Base-by-base conservation (phyloP, 495 filamentous ascomycete species). In the Penicillium bialowiezense region DNA sequence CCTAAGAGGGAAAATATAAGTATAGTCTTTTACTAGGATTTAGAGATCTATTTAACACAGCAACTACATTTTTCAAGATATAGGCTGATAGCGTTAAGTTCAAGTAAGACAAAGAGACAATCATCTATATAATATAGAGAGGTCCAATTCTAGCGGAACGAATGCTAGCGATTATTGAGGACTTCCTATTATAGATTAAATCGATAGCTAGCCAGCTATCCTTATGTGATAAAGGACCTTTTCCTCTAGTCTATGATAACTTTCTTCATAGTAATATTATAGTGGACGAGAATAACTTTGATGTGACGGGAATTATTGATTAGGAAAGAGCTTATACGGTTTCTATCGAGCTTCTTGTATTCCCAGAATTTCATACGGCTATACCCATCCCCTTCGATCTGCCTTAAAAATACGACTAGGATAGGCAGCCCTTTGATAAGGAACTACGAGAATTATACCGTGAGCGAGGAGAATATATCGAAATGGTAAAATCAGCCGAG, bases 241-340 rank as follows among this genome's bases (percentile, higher is more conserved):
- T 56, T 34, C 50, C 55, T 15, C 29, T 53, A 19, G 41, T 39
- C 10, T 65, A 72, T 50, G 42, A 45, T 33, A 63, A 70, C 37
- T 63, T 70, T 36, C 40, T 56, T 24, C 55, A 65, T 33, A 72
- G 58, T 50, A 70, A 70, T 38, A 63, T 72, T 41, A 58, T 72
- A 13, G 56, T 67, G 8, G 54, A 68, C 48, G 41, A 63, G 8
- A 34, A 33, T 21, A 35, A 20, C n/a, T 69, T 60, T 45, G 33
- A 54, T 3, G 51, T 64, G 12, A 52, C 64, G 3, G 65, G 61
- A 24, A 44, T 67, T 3, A 65, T 68, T 20, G 65, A 72, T 48
- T 72, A 61, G 67, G 60, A 68, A 47, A 56, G 59, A 5, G 61
- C 63, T 3, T 65, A 44, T 38, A 62, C 55, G 1, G 46, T 62